Base-by-base conservation (phyloP, 148 eudicot genomes). In the Cornus controversa region DNA sequence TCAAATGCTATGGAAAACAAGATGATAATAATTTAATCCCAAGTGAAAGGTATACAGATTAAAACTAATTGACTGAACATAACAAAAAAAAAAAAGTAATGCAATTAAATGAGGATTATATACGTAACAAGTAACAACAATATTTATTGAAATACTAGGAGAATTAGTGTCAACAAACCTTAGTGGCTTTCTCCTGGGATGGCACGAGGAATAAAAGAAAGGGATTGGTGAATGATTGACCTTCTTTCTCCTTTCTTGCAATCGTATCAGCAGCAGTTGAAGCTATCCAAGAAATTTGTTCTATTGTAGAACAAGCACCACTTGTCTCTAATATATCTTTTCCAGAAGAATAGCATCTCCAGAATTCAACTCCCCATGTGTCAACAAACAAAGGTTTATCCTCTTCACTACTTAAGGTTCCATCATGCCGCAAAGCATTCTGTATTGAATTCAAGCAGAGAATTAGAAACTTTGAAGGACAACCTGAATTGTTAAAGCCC, bases 221-320 rank as follows among this genome's bases (percentile, higher is more conserved):
- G 3, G 98, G 99, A 67, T 71, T 77, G 20, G 71, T 72, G 77
- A 84, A 66, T 14, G 92, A 90, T 65, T 68, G 40, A 9, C 91
- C 94, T 70, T 93, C 88, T 69, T 87, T 88, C 83, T 95, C 99
- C 80, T 91, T 91, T 80, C 82, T 86, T 75, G 91, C 76, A 78
- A 95, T 86, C 74, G 83, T 82, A 84, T 95, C 98, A 68, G 97
- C 88, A 76, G 97, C 91, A 25, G 94, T 78, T 58, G 99, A 84
- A 63, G 91, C 93, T 28, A 91, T 83, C 99, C 99, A 95, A 70
- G 99, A 92, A 78, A 93, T 91, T 75, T 93, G 93, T 76, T 93
- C 88, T 65, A 82, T 26, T 14, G 87, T 86, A 10, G 96, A 82
- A 82, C 87, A 82, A 79, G 80, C 78, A 65, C 86, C 85, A 78